Evolutionary conservation across 495 filamentous ascomycete species (phyloP), one percentile per base, ranked within the genome.

Genomic region (Penicillium crystallinum): DNA sequence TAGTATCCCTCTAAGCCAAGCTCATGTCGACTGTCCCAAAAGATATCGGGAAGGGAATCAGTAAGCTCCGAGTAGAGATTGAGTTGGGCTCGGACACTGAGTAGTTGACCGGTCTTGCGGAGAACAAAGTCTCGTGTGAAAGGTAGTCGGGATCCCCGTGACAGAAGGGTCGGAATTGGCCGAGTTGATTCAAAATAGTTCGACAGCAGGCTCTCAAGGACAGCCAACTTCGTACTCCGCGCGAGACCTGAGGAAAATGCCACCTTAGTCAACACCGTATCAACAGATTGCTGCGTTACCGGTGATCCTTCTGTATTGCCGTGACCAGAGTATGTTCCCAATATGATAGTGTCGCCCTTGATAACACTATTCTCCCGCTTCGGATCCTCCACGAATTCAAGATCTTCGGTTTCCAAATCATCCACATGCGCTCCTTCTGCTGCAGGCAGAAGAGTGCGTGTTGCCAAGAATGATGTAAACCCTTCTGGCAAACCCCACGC

Each of bases 1-100:
- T 97, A 98, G 63, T 97, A 97, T 15, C 84, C 88, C 67, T 96
- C 91, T 5, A 96, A 74, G 10, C 82, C 87, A 15, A 97, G 78
- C 58, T 97, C 90, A 64, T 91, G 87, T 40, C 84, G 77, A 57
- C 82, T 89, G 62, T 97, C 93, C 93, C 93, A 98, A 69, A 98
- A 97, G 23, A 98, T 79, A 69, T 98, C 93, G 0, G 93, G 93
- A 6, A 97, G 77, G 14, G 89, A 90, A 70, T 98, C 93, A 0
- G 93, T 98, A 44, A 98, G 80, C 64, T 98, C 93, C 6, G 91
- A 95, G 70, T 97, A 97, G 44, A 97, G 87, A 64, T 98, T 98
- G 40, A 98, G 74, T 63, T 96, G 92, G 6, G 91, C 91, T 27
- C 93, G 85, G 30, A 97, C 81, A 63, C 82, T 86, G 9, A 98